A percentile compares a stretch with the other conserved stretches of the same genome.
Evolutionary conservation across 306 rosid genomes (phyloP).

Genomic region (Glycine latifolia): DNA sequence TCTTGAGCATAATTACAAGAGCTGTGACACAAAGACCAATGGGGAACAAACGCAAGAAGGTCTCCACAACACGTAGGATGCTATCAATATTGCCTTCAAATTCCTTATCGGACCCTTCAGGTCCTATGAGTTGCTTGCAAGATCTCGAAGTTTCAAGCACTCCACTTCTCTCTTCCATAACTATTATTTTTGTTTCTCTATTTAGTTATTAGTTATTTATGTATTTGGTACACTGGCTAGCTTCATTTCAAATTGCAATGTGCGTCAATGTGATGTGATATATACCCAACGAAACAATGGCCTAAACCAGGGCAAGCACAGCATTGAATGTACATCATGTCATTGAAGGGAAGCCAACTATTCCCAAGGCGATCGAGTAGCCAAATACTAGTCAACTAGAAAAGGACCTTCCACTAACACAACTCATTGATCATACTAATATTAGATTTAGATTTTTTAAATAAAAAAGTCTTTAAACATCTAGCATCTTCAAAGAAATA

Average conservation of each 20-base stretch:
- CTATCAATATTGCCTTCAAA: constrained; percentile 11
- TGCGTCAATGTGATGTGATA: neutral
- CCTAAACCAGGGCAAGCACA: no score
- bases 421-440: no score
- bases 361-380: neutral
- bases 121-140: constrained; percentile 29
- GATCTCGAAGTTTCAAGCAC: constrained; percentile 45
- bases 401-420: no score
- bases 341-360: constrained; percentile 41
- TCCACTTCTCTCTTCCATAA: constrained; percentile 32
- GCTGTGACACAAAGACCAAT: constrained; percentile 73
- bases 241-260: neutral
- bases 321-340: constrained; percentile 42
- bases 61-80: constrained; percentile 66
- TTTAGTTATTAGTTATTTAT: neutral
- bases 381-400: neutral
- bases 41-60: constrained; percentile 74
- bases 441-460: no score
- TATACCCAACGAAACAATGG: neutral
- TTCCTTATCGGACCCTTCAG: constrained; percentile 15
- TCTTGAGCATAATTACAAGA: constrained; percentile 83
- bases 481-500: no score
- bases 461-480: no score
- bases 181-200: neutral
- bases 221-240: neutral